Conservation (phyloP, 768 basidiomycete species). For the Clitopilus passeckerianus region DNA sequence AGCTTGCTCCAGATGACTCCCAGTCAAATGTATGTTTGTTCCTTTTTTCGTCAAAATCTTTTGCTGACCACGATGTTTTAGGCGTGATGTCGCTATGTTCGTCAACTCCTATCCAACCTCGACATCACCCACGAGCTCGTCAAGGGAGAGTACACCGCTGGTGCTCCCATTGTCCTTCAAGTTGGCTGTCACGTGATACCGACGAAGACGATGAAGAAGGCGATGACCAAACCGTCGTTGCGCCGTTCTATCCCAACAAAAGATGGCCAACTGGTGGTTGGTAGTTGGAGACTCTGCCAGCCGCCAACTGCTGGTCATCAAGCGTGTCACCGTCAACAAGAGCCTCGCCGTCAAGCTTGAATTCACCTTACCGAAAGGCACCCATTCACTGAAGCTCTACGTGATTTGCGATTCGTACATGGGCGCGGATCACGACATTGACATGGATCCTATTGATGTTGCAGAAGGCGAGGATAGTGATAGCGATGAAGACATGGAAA, state of each 20-base stretch:
- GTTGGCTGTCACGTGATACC: constrained; percentile 78
- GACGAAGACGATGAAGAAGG: constrained; percentile 68
- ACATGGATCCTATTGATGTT: constrained; percentile 77
- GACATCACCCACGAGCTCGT: constrained; percentile 87
- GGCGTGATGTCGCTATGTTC: constrained; percentile 92
- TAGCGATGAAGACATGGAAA: constrained; percentile 73
- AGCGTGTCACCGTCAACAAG: constrained; percentile 89
- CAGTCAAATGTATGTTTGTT: constrained; percentile 74
- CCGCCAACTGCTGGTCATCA: constrained; percentile 79
- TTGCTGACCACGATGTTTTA: constrained; percentile 25
- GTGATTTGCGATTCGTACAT: constrained; percentile 92
- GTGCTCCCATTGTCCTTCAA: constrained; percentile 75
- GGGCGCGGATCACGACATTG: constrained; percentile 90
- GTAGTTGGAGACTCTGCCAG: constrained; percentile 83
- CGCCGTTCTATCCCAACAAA: constrained; percentile 90
- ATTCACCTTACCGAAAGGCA: constrained; percentile 82
- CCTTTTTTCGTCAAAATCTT: background rate
- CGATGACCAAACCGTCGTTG: constrained; percentile 81
- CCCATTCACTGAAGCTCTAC: constrained; percentile 77
- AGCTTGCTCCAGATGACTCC: constrained; percentile 80
- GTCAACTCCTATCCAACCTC: constrained; percentile 96
- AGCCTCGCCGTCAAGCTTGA: constrained; percentile 83
- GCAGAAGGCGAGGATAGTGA: constrained; percentile 89
- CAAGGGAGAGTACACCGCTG: constrained; percentile 82
- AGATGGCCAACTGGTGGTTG: constrained; percentile 97